Conservation (phyloP, 306 rosid species). For the Rosa persica region DNA sequence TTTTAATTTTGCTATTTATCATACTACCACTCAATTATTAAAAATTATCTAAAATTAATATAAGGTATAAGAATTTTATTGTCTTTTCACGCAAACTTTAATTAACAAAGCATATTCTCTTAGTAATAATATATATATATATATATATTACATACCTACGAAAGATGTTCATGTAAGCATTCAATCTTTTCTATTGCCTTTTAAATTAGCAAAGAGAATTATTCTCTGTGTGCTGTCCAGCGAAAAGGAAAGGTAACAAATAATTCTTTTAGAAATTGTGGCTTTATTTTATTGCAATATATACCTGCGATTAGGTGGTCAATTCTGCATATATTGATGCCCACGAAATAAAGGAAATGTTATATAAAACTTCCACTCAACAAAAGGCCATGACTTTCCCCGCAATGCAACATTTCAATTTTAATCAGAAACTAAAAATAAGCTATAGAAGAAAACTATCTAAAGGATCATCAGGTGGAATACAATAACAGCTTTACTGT, state of each 20-base stretch:
- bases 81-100: no score
- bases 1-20: no score
- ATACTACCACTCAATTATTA: no score
- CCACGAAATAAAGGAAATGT: conserved; percentile 79
- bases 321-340: conserved; percentile 63
- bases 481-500: neutral
- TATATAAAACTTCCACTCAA: conserved; percentile 87
- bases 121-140: no score
- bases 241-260: neutral
- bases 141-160: neutral
- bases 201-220: neutral
- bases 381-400: conserved; percentile 83
- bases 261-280: neutral
- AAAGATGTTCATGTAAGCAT: neutral
- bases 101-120: no score
- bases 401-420: conserved; percentile 36
- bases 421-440: conserved; percentile 11
- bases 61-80: no score
- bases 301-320: neutral
- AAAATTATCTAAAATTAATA: no score
- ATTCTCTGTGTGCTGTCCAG: neutral
- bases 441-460: neutral
- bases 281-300: neutral
- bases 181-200: conserved; percentile 1
- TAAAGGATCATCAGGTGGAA: conserved; percentile 4